Conservation (phyloP, 2,329 filamentous ascomycete species). For the Aureobasidium sp. region DNA sequence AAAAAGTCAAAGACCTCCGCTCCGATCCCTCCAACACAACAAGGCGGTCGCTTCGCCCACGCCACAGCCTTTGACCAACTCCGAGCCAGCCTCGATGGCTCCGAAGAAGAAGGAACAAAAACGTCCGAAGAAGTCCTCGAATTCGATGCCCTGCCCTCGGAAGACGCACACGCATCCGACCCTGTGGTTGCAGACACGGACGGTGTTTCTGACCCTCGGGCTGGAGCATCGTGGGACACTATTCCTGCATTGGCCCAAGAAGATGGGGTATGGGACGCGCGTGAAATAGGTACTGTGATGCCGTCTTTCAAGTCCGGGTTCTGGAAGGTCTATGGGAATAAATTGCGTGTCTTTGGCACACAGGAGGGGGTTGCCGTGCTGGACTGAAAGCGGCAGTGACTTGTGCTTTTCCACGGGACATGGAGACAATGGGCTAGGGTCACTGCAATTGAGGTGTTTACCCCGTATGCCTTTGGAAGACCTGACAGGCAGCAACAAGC, state of each 20-base stretch:
- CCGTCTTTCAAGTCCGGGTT: slow-evolving; percentile 47
- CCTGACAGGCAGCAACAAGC: too few relatives aligned
- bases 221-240: neutral
- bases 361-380: slow-evolving; percentile 38
- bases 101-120: slow-evolving; percentile 5
- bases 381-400: neutral
- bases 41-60: slow-evolving; percentile 25
- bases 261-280: neutral
- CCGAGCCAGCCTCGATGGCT: slow-evolving; percentile 19
- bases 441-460: too few relatives aligned
- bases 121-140: slow-evolving; percentile 9
- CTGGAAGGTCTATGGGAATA: slow-evolving; percentile 54
- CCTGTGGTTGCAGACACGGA: slow-evolving; percentile 13
- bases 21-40: neutral
- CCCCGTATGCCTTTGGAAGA: too few relatives aligned
- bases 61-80: slow-evolving; percentile 28
- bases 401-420: too few relatives aligned
- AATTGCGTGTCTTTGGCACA: slow-evolving; percentile 54
- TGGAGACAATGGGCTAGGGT: too few relatives aligned
- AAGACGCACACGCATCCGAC: neutral
- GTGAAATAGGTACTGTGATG: slow-evolving; percentile 29
- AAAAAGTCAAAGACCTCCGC: neutral
- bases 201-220: neutral
- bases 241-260: neutral
- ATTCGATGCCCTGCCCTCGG: slow-evolving; percentile 16